These are phyloP conservation scores for Coniosporium apollinis DNA, from an alignment of 495 filamentous ascomycete species.

Conservation along the genomic window DNA sequence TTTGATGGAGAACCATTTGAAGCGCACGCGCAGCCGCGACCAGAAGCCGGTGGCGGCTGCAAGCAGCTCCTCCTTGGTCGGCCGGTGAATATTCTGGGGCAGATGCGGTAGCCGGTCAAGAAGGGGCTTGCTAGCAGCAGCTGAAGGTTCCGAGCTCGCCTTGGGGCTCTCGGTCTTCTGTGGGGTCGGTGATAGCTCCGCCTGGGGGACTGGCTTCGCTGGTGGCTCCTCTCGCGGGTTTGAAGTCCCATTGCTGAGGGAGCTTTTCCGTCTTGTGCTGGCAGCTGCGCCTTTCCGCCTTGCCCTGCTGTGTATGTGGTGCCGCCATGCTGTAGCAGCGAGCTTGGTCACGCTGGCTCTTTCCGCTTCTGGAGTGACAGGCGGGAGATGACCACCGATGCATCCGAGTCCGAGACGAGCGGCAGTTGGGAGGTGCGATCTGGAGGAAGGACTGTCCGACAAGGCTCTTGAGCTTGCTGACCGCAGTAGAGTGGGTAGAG, in stretches of 20 bases:
- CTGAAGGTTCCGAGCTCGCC: background rate
- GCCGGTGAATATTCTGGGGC: conserved; percentile 53
- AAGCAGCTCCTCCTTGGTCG: conserved; percentile 84
- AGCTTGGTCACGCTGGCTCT: conserved; percentile 1
- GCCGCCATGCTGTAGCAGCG: background rate
- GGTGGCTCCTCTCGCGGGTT: background rate
- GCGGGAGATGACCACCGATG: too few relatives aligned
- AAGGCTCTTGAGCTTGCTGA: too few relatives aligned
- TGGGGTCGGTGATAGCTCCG: background rate
- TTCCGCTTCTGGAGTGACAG: too few relatives aligned
- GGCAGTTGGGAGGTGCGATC: too few relatives aligned
- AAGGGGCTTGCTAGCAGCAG: conserved; percentile 27
- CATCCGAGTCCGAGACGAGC: too few relatives aligned
- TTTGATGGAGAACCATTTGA: conserved; percentile 95
- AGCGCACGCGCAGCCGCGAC: conserved; percentile 76
- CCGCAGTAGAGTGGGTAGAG: too few relatives aligned
- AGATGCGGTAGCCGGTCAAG: conserved; percentile 49
- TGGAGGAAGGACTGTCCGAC: too few relatives aligned
- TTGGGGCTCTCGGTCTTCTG: background rate
- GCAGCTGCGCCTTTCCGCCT: conserved; percentile 1
- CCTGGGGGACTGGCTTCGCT: background rate
- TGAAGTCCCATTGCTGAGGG: conserved; percentile 16
- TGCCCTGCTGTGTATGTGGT: background rate
- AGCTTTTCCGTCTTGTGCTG: conserved; percentile 28
- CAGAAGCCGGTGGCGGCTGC: conserved; percentile 85